Evolutionary conservation across 2,329 filamentous ascomycete genomes (phyloP).

Genomic region (Coniochaeta ligniaria): DNA sequence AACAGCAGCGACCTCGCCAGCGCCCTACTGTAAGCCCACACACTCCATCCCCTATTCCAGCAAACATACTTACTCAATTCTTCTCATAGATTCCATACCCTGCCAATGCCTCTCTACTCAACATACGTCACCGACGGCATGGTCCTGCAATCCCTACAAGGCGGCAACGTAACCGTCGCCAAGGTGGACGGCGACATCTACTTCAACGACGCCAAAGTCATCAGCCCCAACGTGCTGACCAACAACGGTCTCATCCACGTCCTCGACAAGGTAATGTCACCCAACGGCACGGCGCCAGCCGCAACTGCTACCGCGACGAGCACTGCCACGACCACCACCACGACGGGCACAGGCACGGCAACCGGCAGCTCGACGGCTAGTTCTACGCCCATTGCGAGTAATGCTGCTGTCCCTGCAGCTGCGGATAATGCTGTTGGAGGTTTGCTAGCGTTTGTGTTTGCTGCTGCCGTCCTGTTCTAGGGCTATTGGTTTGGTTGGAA

Average conservation of each 20-base stretch:
- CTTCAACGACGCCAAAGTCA: slow-evolving; percentile 12
- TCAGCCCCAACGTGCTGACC: slow-evolving; percentile 15
- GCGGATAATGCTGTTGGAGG: background rate
- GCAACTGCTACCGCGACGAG: background rate
- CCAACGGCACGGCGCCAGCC: background rate
- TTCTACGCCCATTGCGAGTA: background rate
- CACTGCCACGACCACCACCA: background rate
- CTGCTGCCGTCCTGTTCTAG: background rate
- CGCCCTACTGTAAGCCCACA: slow-evolving; percentile 11
- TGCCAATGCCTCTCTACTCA: slow-evolving; percentile 11
- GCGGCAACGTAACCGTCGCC: slow-evolving; percentile 7
- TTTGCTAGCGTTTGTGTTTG: background rate
- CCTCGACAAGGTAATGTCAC: slow-evolving; percentile 14
- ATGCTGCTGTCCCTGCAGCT: background rate
- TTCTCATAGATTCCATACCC: slow-evolving; percentile 10
- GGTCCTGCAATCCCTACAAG: slow-evolving; percentile 8
- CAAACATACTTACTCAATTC: background rate
- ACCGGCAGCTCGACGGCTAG: background rate
- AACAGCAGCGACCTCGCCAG: slow-evolving; percentile 6
- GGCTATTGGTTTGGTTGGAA: background rate
- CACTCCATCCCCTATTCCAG: background rate
- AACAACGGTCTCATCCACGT: slow-evolving; percentile 18
- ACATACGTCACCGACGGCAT: slow-evolving; percentile 12
- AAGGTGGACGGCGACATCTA: slow-evolving; percentile 5
- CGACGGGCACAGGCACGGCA: background rate